These are phyloP conservation scores for Solanum rostratum DNA, from an alignment of 257 asterid genomes.

Conservation along the genomic window DNA sequence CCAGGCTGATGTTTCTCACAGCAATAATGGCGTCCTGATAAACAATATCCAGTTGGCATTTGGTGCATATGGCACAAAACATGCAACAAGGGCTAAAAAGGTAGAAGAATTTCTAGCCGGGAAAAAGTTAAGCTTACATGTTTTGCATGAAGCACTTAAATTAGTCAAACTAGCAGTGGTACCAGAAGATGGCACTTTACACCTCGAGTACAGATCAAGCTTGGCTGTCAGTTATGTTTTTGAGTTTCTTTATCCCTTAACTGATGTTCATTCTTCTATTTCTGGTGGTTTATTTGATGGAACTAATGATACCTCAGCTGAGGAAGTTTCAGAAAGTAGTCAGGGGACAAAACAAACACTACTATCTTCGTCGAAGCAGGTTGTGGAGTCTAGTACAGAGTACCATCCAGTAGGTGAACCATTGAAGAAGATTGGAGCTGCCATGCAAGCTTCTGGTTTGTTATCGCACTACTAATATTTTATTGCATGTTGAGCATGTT, in stretches of 20 bases:
- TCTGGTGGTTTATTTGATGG: constrained; percentile 6
- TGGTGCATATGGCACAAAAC: constrained; percentile 53
- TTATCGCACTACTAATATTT: too few relatives aligned
- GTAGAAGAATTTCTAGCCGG: constrained; percentile 43
- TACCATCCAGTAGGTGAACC: too few relatives aligned
- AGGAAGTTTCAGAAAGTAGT: constrained; percentile 7
- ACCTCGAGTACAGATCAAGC: constrained; percentile 43
- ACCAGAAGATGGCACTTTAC: constrained; percentile 43
- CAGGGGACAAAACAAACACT: constrained; percentile 6
- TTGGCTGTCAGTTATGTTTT: constrained; percentile 48
- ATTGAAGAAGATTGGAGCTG: too few relatives aligned
- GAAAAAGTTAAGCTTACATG: constrained; percentile 13
- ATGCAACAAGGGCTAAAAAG: constrained; percentile 31
- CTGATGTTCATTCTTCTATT: background rate
- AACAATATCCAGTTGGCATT: constrained; percentile 29
- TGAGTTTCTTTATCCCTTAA: constrained; percentile 32
- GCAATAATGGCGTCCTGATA: constrained; percentile 21
- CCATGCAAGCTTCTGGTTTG: background rate
- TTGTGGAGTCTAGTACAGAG: constrained; percentile 28
- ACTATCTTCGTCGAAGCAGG: constrained; percentile 47
- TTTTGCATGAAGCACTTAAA: constrained; percentile 31
- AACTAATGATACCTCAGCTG: background rate
- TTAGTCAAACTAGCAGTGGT: constrained; percentile 35
- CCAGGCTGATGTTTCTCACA: constrained; percentile 35
- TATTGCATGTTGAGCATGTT: too few relatives aligned